Evolutionary conservation across 306 rosid species (phyloP).

Genomic region (Sesbania bispinosa): DNA sequence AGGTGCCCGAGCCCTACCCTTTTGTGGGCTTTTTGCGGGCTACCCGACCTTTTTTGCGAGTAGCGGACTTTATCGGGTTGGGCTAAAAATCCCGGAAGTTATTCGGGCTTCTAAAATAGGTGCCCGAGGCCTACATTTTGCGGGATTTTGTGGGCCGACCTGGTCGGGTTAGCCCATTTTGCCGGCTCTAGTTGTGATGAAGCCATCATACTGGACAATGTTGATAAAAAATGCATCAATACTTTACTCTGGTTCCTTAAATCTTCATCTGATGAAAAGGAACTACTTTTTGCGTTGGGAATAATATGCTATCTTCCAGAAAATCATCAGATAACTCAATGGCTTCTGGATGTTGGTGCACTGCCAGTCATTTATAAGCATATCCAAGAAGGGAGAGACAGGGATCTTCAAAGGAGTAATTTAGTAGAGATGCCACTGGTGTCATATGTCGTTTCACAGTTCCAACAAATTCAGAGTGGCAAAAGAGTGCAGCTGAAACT

Average conservation of each 20-base stretch:
- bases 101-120: too few relatives aligned
- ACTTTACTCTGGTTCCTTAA: slow-evolving; percentile 53
- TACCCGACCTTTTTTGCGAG: too few relatives aligned
- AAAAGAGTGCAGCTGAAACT: slow-evolving; percentile 54
- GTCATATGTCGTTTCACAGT: slow-evolving; percentile 58
- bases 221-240: slow-evolving; percentile 54
- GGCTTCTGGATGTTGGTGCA: slow-evolving; percentile 62
- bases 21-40: too few relatives aligned
- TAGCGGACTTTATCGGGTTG: too few relatives aligned
- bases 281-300: slow-evolving; percentile 65
- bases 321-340: slow-evolving; percentile 46
- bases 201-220: slow-evolving; percentile 46
- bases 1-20: too few relatives aligned
- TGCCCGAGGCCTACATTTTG: too few relatives aligned
- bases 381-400: slow-evolving; percentile 38
- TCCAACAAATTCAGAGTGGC: slow-evolving; percentile 65
- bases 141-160: too few relatives aligned
- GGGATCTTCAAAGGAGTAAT: slow-evolving; percentile 37
- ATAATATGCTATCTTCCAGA: slow-evolving; percentile 67
- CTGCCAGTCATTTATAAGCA: slow-evolving; percentile 37
- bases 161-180: too few relatives aligned
- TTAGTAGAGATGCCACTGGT: slow-evolving; percentile 59
- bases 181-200: too few relatives aligned
- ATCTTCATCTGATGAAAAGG: slow-evolving; percentile 60
- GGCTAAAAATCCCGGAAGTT: too few relatives aligned